phyloP scores from a whole-genome alignment of 441 rosid genomes.

The Hypseocharis bilobata region DNA sequence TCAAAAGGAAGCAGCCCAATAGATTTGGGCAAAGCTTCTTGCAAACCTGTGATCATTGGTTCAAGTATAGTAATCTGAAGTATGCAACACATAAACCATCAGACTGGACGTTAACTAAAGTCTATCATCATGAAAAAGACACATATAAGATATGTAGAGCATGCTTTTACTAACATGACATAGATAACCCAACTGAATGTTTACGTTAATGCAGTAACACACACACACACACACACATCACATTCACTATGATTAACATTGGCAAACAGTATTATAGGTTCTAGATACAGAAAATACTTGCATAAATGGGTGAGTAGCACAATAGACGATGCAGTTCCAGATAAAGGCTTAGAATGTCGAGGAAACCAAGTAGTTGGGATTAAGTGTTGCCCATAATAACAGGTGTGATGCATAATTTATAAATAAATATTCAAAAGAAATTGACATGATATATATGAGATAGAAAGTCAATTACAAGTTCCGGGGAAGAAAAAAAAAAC shows the following conservation, averaged over 20 bases:
- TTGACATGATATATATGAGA: not conserved
- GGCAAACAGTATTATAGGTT: not conserved
- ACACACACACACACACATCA: too few species aligned
- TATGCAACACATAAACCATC: conserved; percentile 14
- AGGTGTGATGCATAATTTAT: not conserved
- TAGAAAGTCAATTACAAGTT: not conserved
- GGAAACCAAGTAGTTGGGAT: too few species aligned
- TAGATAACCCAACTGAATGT: not conserved
- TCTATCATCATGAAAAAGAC: not conserved
- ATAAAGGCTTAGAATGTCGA: too few species aligned
- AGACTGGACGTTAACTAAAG: conserved; percentile 16
- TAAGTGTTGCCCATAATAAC: not conserved
- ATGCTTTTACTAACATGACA: not conserved
- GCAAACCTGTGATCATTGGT: conserved; percentile 83
- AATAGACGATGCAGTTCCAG: not conserved
- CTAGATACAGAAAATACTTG: not conserved
- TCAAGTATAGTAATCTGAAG: conserved; percentile 71
- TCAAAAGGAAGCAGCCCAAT: conserved; percentile 94
- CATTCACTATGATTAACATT: not conserved
- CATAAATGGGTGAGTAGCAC: not conserved
- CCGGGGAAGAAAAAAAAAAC: not conserved
- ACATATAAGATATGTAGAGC: not conserved
- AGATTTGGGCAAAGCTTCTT: conserved; percentile 90
- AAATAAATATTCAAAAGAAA: not conserved
- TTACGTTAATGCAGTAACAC: too few species aligned